phyloP scores from a whole-genome alignment of 441 rosid genomes.

The Eutrema salsugineum region DNA sequence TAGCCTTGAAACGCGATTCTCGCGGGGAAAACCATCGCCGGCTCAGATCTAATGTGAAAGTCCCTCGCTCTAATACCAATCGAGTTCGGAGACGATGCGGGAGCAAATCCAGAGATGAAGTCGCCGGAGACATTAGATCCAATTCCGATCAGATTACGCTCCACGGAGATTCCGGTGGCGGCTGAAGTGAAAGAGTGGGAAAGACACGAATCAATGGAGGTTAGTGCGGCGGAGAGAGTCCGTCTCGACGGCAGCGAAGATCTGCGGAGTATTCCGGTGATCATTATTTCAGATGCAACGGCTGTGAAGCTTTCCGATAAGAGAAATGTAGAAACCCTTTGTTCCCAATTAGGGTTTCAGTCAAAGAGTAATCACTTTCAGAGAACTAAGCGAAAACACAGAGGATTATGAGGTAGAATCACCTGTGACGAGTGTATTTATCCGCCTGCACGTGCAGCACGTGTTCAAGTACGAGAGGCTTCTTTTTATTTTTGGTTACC shows the following conservation, averaged over 20 bases:
- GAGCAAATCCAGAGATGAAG: neutral
- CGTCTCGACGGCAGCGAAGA: constrained; percentile 25
- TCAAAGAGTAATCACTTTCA: neutral
- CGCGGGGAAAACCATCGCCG: constrained; percentile 37
- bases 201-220: constrained; percentile 24
- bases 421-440: neutral
- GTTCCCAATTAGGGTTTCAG: constrained; percentile 18
- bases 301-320: neutral
- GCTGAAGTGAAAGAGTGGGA: constrained; percentile 21
- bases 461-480: neutral
- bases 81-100: neutral
- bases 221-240: constrained; percentile 26
- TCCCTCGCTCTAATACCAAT: constrained; percentile 24
- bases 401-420: neutral
- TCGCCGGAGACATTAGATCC: neutral
- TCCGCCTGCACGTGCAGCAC: neutral
- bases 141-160: neutral
- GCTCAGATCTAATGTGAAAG: constrained; percentile 46
- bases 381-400: neutral
- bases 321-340: neutral
- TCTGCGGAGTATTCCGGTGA: constrained; percentile 32
- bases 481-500: neutral
- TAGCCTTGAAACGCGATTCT: constrained; percentile 37
- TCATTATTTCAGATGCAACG: constrained; percentile 35
- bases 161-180: constrained; percentile 4